Conservation (phyloP, 2,329 filamentous ascomycete species). For the Ceratocystis smalleyi region DNA sequence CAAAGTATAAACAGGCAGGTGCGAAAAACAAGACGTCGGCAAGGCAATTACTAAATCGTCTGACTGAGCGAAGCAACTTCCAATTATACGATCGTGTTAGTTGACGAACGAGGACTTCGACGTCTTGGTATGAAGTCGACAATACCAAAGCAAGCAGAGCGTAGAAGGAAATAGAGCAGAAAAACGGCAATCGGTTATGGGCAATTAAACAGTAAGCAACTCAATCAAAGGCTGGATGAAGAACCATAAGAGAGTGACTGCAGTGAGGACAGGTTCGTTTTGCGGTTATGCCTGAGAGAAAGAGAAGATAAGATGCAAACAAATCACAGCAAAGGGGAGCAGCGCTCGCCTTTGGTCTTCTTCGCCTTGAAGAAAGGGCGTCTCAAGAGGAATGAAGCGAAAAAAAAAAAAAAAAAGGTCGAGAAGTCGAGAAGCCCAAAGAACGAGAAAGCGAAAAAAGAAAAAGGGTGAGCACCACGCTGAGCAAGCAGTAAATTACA, state of each 20-base stretch:
- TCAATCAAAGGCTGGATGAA: neutral
- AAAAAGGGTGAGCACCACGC: neutral
- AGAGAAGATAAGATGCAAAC: neutral
- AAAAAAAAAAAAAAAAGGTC: neutral
- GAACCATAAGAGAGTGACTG: neutral
- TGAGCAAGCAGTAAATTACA: neutral
- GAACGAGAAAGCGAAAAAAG: neutral
- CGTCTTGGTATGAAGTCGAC: neutral
- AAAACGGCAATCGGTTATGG: neutral
- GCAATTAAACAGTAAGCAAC: neutral
- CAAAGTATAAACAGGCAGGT: neutral
- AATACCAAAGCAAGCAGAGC: neutral
- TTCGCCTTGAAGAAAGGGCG: too few species aligned
- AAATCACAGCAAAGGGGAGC: neutral
- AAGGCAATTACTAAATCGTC: neutral
- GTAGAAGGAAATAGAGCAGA: neutral
- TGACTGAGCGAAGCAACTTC: neutral
- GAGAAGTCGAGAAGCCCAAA: neutral
- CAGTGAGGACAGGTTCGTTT: neutral
- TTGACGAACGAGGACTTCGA: neutral
- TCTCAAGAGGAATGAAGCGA: neutral
- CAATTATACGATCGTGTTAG: neutral
- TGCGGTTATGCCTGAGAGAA: neutral
- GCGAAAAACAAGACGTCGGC: neutral
- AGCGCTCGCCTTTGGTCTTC: too few species aligned